These are phyloP conservation scores for Trypanosoma platydactyli DNA, from an alignment of 208 protist species.

Conservation along the genomic window DNA sequence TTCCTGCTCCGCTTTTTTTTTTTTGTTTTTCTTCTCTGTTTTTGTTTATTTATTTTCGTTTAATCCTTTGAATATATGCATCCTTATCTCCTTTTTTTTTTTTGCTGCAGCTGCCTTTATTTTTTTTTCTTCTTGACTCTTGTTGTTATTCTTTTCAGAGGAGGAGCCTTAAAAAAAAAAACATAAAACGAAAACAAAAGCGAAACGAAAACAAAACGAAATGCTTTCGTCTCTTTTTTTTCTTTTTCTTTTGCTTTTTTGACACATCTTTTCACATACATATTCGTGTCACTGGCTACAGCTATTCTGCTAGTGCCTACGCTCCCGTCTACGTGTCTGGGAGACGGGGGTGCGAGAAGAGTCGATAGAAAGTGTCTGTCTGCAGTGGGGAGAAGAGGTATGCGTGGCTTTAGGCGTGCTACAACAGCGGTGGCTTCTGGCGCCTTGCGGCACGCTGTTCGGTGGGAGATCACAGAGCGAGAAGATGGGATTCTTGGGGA, in stretches of 20 bases:
- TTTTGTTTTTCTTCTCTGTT: conserved; percentile 1
- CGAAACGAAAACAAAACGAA: not conserved
- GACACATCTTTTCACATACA: not conserved
- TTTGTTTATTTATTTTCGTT: not conserved
- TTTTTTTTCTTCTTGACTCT: not conserved
- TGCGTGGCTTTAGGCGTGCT: conserved; percentile 12
- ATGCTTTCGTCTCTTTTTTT: not conserved
- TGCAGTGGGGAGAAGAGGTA: not conserved
- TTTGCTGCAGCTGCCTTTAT: not conserved
- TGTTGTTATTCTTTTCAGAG: not conserved
- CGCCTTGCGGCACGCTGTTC: conserved; percentile 1
- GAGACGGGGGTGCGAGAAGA: not conserved
- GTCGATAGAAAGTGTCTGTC: not conserved
- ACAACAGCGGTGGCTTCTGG: not conserved
- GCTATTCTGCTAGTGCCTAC: not conserved
- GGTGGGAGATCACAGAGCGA: conserved; percentile 1
- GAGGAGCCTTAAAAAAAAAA: not conserved
- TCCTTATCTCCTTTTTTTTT: conserved; percentile 9
- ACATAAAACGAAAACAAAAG: not conserved
- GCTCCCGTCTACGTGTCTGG: not conserved
- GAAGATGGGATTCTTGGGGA: conserved; percentile 23
- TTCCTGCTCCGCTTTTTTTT: conserved; percentile 8
- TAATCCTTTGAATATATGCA: conserved; percentile 5
- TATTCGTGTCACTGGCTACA: not conserved
- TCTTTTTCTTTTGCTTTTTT: conserved; percentile 1